Conservation (phyloP, 2,329 filamentous ascomycete genomes). For the Botrytis cinerea region DNA sequence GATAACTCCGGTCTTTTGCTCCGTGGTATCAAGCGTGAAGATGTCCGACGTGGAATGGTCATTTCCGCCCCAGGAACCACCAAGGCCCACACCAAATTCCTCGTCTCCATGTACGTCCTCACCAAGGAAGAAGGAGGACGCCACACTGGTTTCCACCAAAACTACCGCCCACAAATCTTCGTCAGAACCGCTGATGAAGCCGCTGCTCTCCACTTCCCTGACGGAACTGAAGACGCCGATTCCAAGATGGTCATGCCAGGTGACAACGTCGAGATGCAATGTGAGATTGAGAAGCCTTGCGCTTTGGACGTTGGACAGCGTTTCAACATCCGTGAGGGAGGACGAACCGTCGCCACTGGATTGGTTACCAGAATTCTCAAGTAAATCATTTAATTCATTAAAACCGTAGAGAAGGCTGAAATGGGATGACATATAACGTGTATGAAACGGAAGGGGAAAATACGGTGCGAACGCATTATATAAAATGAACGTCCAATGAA, state of each 20-base stretch:
- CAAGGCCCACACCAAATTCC: conserved; percentile 88
- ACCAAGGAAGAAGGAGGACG: conserved; percentile 98
- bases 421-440: background rate
- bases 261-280: conserved; percentile 98
- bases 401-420: background rate
- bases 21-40: conserved; percentile 94
- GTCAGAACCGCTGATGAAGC: conserved; percentile 86
- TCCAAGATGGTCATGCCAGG: conserved; percentile 93
- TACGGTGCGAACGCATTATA: conserved; percentile 10
- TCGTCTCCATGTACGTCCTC: conserved; percentile 94
- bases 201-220: conserved; percentile 81
- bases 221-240: conserved; percentile 70
- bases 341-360: conserved; percentile 83
- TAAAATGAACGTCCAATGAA: conserved; percentile 5
- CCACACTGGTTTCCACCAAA: conserved; percentile 91
- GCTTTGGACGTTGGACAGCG: conserved; percentile 90
- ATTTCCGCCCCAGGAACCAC: conserved; percentile 78
- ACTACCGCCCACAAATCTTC: conserved; percentile 97
- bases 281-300: conserved; percentile 79
- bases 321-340: conserved; percentile 98
- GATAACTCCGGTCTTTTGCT: conserved; percentile 98
- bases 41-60: conserved; percentile 93
- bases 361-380: conserved; percentile 72
- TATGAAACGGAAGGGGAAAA: conserved; percentile 11
- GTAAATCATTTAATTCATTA: conserved; percentile 36